Evolutionary conservation across 495 filamentous ascomycete species (phyloP), one percentile per base, ranked within the genome.

Genomic region (Symbiotaphrina buchneri): DNA sequence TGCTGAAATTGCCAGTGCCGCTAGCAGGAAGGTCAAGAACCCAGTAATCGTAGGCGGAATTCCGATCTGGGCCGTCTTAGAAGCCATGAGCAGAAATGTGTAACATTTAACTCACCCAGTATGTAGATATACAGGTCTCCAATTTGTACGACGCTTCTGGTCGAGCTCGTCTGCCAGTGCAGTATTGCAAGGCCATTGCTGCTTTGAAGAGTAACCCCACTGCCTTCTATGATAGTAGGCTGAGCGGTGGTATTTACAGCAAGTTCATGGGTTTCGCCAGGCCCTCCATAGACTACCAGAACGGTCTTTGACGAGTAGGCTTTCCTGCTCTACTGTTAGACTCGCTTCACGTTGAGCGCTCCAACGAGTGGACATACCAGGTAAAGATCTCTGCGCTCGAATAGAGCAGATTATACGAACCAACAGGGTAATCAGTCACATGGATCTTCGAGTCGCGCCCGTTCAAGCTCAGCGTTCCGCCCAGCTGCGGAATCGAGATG

Each of bases 21-120:
- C 74, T 54, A n/a, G n/a, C n/a, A n/a, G n/a, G n/a, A n/a, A n/a
- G n/a, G n/a, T n/a, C n/a, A n/a, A n/a, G n/a, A 8, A 63, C 59
- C 75, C 74, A 82, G 56, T 73, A 78, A 40, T 75, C 68, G 49
- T 80, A 80, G 0, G 71, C 74, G n/a, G 61, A 52, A 47, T 75
- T 71, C n/a, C 74, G 62, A 40, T 74, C 68, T 55, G 35, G 25
- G 8, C 27, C 3, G 23, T 29, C 6, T 3, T 14, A 22, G n/a
- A 1, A 11, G 5, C 10, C 10, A 2, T n/a, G n/a, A n/a, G n/a
- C n/a, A n/a, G n/a, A n/a, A n/a, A n/a, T n/a, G n/a, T n/a, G n/a
- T n/a, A n/a, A n/a, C n/a, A n/a, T n/a, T n/a, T n/a, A n/a, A n/a
- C n/a, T n/a, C n/a, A n/a, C n/a, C n/a, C n/a, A n/a, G n/a, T n/a